A percentile compares a stretch with the other conserved stretches of the same genome.
Conservation (phyloP, 495 filamentous ascomycete genomes). For the Daldinia bambusicola region DNA sequence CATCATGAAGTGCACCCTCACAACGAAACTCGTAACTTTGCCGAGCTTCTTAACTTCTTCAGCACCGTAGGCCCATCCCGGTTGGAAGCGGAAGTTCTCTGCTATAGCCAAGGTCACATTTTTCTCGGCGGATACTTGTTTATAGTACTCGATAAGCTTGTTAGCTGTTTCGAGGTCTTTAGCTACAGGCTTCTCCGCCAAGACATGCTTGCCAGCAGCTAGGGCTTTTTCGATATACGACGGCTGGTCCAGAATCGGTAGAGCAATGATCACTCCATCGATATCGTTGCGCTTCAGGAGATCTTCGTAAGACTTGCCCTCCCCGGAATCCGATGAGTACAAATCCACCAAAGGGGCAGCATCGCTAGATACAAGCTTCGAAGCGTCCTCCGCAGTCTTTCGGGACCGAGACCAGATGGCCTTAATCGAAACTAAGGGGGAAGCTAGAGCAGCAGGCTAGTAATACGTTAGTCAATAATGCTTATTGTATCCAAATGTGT, state of each 20-base stretch:
- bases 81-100: constrained; percentile 79
- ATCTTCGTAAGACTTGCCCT: constrained; percentile 65
- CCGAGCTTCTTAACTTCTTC: constrained; percentile 70
- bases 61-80: constrained; percentile 65
- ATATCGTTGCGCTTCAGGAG: constrained; percentile 74
- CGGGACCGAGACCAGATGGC: constrained; percentile 72
- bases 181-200: constrained; percentile 86
- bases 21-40: constrained; percentile 69
- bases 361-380: constrained; percentile 47
- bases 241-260: constrained; percentile 70
- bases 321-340: constrained; percentile 69
- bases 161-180: constrained; percentile 69
- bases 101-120: constrained; percentile 71
- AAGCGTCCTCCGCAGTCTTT: constrained; percentile 53
- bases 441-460: constrained; percentile 63
- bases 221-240: constrained; percentile 69
- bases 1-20: constrained; percentile 65
- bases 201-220: constrained; percentile 77
- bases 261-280: constrained; percentile 73
- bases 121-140: constrained; percentile 54
- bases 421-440: constrained; percentile 60
- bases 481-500: constrained; percentile 16
- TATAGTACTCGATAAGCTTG: constrained; percentile 71
- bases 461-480: constrained; percentile 33
- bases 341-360: constrained; percentile 56